A percentile compares a stretch with the other conserved stretches of the same genome.
phyloP scores from a whole-genome alignment of 2,329 filamentous ascomycete genomes.

The Beauveria medogensis region DNA sequence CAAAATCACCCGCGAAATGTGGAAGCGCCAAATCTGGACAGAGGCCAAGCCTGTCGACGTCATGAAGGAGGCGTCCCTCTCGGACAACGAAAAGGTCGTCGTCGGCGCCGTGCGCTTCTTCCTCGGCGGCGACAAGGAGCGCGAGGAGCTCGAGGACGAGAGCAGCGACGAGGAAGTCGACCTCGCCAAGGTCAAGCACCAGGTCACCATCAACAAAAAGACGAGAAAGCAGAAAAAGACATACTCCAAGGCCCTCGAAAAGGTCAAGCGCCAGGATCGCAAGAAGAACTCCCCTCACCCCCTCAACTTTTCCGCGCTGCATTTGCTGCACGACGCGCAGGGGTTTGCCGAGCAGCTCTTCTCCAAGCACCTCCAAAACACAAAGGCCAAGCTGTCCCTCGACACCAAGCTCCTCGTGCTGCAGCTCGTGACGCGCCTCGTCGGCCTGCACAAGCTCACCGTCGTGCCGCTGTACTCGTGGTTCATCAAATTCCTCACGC shows the following conservation, averaged over 20 bases:
- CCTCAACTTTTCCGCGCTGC: conserved; percentile 92
- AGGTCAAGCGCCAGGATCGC: conserved; percentile 72
- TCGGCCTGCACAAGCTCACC: conserved; percentile 87
- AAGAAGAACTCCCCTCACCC: conserved; percentile 83
- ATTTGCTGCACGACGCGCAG: conserved; percentile 89
- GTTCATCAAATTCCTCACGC: conserved; percentile 87
- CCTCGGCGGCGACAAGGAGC: conserved; percentile 89
- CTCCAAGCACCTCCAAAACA: conserved; percentile 80
- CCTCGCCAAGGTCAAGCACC: conserved; percentile 73
- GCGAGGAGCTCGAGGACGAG: conserved; percentile 86
- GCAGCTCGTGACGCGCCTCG: conserved; percentile 81
- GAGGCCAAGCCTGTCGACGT: conserved; percentile 93
- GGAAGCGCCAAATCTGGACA: conserved; percentile 94
- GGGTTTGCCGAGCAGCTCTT: conserved; percentile 88
- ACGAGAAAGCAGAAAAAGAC: conserved; percentile 76
- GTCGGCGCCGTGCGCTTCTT: conserved; percentile 87
- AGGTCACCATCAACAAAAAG: conserved; percentile 92
- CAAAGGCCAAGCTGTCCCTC: conserved; percentile 74
- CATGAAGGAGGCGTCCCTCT: conserved; percentile 88
- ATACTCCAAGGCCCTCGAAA: conserved; percentile 73
- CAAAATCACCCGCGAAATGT: conserved; percentile 89
- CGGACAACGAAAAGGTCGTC: conserved; percentile 89
- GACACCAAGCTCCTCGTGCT: conserved; percentile 87
- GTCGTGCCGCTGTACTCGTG: conserved; percentile 90
- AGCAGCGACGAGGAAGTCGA: conserved; percentile 75